Base-by-base conservation (phyloP, 2,329 filamentous ascomycete genomes). In the Apiospora phragmitis region DNA sequence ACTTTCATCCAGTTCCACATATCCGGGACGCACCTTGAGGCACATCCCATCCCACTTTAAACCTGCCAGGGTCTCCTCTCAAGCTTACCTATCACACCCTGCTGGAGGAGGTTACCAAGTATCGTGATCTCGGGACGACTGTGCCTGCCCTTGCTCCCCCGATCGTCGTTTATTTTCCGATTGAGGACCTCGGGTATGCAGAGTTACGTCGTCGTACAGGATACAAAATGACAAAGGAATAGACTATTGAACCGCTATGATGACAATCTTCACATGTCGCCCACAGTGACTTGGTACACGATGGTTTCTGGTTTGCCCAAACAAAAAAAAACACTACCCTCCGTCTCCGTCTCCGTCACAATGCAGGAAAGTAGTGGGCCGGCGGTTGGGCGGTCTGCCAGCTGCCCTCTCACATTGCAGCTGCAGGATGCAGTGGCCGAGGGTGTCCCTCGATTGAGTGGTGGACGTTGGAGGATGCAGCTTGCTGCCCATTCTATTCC, bases 151-250 rank as follows among this genome's bases (percentile, higher is more conserved):
- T 38, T 62, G 55, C 32, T 35, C 29, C 16, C 32, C 18, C 55
- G 55, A 62, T 62, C 55, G 18, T 14, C 55, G 18, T 62, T 62
- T 62, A 62, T 62, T 62, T 62, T n/a, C 55, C 55, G 55, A 62
- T 62, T 62, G 32, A 35, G 55, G 55, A 32, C 55, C 55, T 62
- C 55, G 55, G 55, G 32, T 62, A 35, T 62, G 55, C 55, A 62
- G 32, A n/a, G 8, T 12, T 62, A 62, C 55, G 55, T 62, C 55
- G 55, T n/a, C 55, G 55, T 62, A 38, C 55, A 62, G 21, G 32
- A 62, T 6, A 62, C 55, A 38, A 9, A 8, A 21, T 18, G 29
- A 9, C 51, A 59, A 59, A 62, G 29, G 35, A n/a, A 21, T 18
- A n/a, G 21, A 62, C 14, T 21, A 59, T 59, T 59, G 43, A n/a